Evolutionary conservation across 139 green algal genomes (phyloP).

Genomic region (Zygnema circumcarinatum): DNA sequence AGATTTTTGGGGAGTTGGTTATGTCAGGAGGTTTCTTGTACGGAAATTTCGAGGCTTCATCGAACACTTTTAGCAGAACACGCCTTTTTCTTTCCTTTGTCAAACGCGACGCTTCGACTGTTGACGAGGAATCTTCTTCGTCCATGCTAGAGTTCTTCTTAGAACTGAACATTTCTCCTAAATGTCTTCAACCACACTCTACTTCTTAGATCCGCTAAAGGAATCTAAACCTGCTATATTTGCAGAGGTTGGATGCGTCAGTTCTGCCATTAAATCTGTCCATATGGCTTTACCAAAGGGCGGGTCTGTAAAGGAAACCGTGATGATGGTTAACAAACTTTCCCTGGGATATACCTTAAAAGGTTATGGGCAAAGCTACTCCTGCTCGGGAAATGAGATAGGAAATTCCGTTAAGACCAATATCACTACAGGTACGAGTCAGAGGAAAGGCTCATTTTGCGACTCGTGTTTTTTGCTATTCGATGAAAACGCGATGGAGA

Average conservation of each 20-base stretch:
- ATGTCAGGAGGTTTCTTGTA: no score
- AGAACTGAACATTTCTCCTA: no score
- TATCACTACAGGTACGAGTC: not conserved
- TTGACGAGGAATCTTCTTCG: no score
- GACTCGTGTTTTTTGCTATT: no score
- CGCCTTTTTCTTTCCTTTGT: no score
- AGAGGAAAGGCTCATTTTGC: not conserved
- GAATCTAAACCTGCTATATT: not conserved
- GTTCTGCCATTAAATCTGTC: not conserved
- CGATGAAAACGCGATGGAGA: no score
- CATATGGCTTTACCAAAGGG: not conserved
- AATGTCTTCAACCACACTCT: not conserved
- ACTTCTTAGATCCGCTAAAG: not conserved
- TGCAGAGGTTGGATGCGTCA: not conserved
- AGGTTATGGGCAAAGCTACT: not conserved
- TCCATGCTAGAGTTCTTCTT: no score
- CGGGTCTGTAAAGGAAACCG: not conserved
- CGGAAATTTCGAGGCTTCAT: no score
- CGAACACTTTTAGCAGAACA: no score
- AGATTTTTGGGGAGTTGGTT: no score
- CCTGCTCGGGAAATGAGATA: not conserved
- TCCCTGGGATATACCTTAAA: not conserved
- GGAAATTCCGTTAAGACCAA: not conserved
- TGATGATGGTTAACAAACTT: not conserved
- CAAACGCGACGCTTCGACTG: no score